phyloP scores from a whole-genome alignment of 1,139 yeast species.

The Hanseniaspora uvarum region DNA sequence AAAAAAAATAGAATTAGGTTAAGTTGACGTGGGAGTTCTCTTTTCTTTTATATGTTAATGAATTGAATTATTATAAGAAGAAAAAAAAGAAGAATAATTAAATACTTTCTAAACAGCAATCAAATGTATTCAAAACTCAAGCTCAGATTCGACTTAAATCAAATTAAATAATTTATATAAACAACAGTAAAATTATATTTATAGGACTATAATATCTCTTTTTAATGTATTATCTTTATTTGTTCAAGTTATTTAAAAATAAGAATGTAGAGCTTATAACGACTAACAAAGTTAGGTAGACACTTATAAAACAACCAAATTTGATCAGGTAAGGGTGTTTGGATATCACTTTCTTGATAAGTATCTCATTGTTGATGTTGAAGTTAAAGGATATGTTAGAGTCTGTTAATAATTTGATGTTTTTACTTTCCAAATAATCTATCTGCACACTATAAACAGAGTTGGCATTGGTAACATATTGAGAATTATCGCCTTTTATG shows the following conservation, averaged over 20 bases:
- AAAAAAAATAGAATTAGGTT: neutral
- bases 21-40: neutral
- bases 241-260: neutral
- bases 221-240: neutral
- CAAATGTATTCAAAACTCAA: neutral
- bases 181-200: conserved; percentile 5
- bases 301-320: neutral
- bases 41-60: neutral
- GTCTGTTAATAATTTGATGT: conserved; percentile 1
- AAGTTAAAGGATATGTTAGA: conserved; percentile 4
- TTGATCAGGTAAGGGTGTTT: conserved; percentile 5
- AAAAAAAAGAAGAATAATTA: too few relatives aligned
- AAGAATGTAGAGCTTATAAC: neutral
- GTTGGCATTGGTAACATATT: neutral
- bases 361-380: conserved; percentile 5
- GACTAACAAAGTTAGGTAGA: conserved; percentile 1
- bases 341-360: neutral
- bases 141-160: neutral
- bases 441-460: neutral
- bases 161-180: neutral
- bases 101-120: neutral
- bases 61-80: neutral
- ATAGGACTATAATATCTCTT: neutral
- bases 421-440: neutral
- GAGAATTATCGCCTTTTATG: neutral